Evolutionary conservation across 768 basidiomycete genomes (phyloP).

Genomic region (Rhizopogon vinicolor): DNA sequence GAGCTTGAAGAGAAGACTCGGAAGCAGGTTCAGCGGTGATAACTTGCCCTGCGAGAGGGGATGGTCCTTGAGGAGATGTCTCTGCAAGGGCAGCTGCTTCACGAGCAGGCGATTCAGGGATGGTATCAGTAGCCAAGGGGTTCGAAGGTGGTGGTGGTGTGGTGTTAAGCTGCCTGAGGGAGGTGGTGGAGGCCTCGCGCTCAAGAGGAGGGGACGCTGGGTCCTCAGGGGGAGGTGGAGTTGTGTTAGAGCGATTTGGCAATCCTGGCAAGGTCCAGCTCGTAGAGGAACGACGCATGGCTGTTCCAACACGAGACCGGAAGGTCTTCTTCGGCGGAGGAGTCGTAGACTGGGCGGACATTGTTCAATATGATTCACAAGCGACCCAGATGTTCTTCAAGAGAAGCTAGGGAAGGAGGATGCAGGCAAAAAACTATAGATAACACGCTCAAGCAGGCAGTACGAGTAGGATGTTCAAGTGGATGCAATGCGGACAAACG

Average conservation of each 20-base stretch:
- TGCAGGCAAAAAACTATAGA: background rate
- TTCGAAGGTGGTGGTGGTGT: slow-evolving; percentile 30
- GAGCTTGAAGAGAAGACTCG: slow-evolving; percentile 3
- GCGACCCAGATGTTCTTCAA: background rate
- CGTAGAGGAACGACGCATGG: slow-evolving; percentile 58
- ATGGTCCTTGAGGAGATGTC: slow-evolving; percentile 29
- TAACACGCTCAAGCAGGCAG: slow-evolving; percentile 7
- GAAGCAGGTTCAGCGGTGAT: slow-evolving; percentile 14
- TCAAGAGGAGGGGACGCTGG: slow-evolving; percentile 24
- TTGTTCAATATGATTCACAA: slow-evolving; percentile 13
- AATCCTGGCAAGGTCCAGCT: slow-evolving; percentile 37
- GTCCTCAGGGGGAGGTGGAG: slow-evolving; percentile 24
- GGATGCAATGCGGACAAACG: slow-evolving; percentile 15
- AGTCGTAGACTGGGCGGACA: slow-evolving; percentile 14
- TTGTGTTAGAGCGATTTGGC: slow-evolving; percentile 24
- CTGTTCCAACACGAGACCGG: slow-evolving; percentile 58
- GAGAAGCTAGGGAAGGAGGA: slow-evolving; percentile 5
- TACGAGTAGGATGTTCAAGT: slow-evolving; percentile 7
- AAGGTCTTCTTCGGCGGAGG: slow-evolving; percentile 36
- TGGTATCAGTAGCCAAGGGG: slow-evolving; percentile 39
- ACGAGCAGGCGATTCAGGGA: slow-evolving; percentile 63
- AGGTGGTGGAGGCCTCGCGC: slow-evolving; percentile 22
- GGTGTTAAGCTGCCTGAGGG: slow-evolving; percentile 30
- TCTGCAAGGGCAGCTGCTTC: slow-evolving; percentile 42
- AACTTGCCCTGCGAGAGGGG: slow-evolving; percentile 36